Evolutionary conservation across 2,329 filamentous ascomycete genomes (phyloP).

Genomic region (Exophiala lecanii-corni): DNA sequence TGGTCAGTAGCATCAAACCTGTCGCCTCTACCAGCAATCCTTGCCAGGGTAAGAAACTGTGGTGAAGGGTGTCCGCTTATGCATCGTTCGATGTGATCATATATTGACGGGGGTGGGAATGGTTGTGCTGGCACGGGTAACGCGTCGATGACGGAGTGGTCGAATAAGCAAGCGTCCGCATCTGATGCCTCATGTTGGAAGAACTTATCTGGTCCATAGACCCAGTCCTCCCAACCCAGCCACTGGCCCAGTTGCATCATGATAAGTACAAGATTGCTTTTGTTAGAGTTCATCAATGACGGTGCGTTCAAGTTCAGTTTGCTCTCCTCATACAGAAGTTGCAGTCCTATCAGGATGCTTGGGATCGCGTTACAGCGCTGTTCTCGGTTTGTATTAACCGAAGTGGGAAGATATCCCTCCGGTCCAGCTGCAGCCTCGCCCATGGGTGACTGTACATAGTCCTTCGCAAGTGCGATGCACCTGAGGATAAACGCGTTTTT

Average conservation of each 20-base stretch:
- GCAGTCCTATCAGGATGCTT: constrained; percentile 68
- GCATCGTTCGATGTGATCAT: constrained; percentile 45
- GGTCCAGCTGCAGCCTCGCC: constrained; percentile 53
- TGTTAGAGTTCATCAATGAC: constrained; percentile 37
- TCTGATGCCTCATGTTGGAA: constrained; percentile 59
- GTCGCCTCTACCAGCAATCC: constrained; percentile 37
- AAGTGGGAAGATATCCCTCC: constrained; percentile 64
- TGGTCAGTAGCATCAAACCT: constrained; percentile 1
- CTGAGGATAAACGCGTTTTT: constrained; percentile 37
- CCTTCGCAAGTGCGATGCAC: constrained; percentile 55
- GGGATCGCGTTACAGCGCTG: constrained; percentile 61
- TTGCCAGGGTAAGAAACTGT: constrained; percentile 48
- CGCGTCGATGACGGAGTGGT: constrained; percentile 45
- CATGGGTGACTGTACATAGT: constrained; percentile 59
- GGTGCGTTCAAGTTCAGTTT: constrained; percentile 67
- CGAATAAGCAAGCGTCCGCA: constrained; percentile 52
- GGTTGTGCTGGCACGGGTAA: constrained; percentile 46
- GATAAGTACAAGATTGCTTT: constrained; percentile 61
- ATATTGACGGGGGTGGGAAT: constrained; percentile 56
- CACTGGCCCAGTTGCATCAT: constrained; percentile 76
- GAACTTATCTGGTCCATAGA: constrained; percentile 46
- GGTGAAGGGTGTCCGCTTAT: constrained; percentile 28
- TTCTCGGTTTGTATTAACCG: constrained; percentile 48
- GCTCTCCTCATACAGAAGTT: constrained; percentile 82
- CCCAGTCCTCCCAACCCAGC: constrained; percentile 69